A percentile compares a stretch with the other conserved stretches of the same genome.
These are phyloP conservation scores for Xylariaceae sp. DNA, from an alignment of 2,329 filamentous ascomycete species.

Conservation along the genomic window DNA sequence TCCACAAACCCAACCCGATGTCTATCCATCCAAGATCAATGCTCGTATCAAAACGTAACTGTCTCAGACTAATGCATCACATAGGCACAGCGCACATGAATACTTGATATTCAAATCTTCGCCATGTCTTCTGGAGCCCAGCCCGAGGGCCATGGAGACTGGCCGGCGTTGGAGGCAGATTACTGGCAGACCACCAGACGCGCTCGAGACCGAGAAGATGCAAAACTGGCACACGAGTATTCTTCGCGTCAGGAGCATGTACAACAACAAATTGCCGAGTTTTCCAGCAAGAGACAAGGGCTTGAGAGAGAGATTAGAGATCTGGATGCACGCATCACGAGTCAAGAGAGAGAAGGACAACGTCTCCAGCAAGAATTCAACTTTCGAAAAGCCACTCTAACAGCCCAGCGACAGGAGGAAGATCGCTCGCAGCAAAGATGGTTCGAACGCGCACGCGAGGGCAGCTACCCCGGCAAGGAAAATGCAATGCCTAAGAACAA, in stretches of 20 bases:
- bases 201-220: slow-evolving; percentile 26
- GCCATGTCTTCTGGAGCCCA: slow-evolving; percentile 25
- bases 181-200: slow-evolving; percentile 24
- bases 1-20: background rate
- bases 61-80: background rate
- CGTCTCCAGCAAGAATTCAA: slow-evolving; percentile 25
- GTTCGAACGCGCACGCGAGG: slow-evolving; percentile 22
- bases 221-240: slow-evolving; percentile 21
- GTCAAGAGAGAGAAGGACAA: slow-evolving; percentile 26
- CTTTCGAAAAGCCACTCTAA: slow-evolving; percentile 9
- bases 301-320: slow-evolving; percentile 24
- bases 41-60: too few species aligned
- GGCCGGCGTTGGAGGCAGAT: slow-evolving; percentile 22
- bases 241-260: slow-evolving; percentile 19
- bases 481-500: slow-evolving; percentile 16
- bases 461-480: slow-evolving; percentile 14
- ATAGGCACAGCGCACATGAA: slow-evolving; percentile 8
- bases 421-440: slow-evolving; percentile 23
- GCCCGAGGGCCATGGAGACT: slow-evolving; percentile 18
- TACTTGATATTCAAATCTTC: slow-evolving; percentile 9
- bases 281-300: slow-evolving; percentile 23
- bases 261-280: slow-evolving; percentile 18
- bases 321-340: slow-evolving; percentile 20
- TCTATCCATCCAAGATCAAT: too few species aligned
- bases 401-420: slow-evolving; percentile 22